phyloP scores from a whole-genome alignment of 2,329 filamentous ascomycete species.

The Ilyonectria mors-panacis region DNA sequence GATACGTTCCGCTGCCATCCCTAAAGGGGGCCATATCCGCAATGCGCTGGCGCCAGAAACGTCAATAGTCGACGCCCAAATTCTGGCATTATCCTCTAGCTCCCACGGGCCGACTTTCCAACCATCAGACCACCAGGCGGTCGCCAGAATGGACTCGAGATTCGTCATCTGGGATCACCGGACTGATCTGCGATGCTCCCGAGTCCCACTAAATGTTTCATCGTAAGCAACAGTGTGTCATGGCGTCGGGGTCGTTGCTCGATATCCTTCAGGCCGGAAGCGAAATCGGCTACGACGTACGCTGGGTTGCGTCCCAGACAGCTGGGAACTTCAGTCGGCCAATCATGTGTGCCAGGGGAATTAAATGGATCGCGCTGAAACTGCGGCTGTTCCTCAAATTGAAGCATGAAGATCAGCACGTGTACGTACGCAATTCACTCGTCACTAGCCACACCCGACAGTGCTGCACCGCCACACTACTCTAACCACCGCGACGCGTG shows the following conservation, averaged over 20 bases:
- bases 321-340: neutral
- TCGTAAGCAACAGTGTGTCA: slow-evolving; percentile 16
- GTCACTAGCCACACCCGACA: slow-evolving; percentile 20
- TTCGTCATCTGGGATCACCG: slow-evolving; percentile 11
- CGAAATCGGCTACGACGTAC: neutral
- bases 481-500: slow-evolving; percentile 31
- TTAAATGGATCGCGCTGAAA: slow-evolving; percentile 4
- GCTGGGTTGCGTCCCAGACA: slow-evolving; percentile 1
- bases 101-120: neutral
- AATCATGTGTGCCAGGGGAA: neutral
- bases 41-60: neutral
- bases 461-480: slow-evolving; percentile 34
- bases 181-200: slow-evolving; percentile 3
- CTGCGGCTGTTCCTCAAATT: slow-evolving; percentile 5
- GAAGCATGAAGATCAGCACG: no score
- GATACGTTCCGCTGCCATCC: neutral
- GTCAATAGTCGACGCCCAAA: neutral
- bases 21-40: neutral
- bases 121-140: neutral
- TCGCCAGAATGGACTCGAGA: neutral
- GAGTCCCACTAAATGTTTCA: slow-evolving; percentile 25
- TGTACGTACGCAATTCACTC: slow-evolving; percentile 12
- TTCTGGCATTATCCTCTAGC: neutral
- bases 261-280: neutral
- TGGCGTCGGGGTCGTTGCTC: slow-evolving; percentile 19